These are phyloP conservation scores for Xanthoparmelia taractica DNA, from an alignment of 495 filamentous ascomycete species.

Conservation along the genomic window DNA sequence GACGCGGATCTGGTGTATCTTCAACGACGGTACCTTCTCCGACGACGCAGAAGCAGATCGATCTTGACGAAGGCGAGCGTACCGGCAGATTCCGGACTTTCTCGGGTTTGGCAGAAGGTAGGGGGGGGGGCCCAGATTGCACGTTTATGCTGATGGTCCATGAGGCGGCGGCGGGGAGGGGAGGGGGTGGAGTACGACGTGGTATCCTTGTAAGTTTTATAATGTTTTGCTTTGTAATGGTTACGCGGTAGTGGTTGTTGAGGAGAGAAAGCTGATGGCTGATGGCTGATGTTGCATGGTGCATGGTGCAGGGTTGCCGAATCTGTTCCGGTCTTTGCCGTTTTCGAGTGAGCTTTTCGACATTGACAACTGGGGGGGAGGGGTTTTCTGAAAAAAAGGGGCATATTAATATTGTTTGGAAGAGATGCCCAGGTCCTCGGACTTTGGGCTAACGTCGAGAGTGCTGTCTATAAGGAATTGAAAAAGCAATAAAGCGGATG, in stretches of 20 bases:
- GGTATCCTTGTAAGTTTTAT: constrained; percentile 43
- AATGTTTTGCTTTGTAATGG: too few species aligned
- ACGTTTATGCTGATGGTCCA: constrained; percentile 44
- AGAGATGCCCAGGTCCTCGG: constrained; percentile 35
- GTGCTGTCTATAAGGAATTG: constrained; percentile 28
- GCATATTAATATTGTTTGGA: not conserved
- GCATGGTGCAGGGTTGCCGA: constrained; percentile 40
- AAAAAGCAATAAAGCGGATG: not conserved
- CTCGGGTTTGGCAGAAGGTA: constrained; percentile 45
- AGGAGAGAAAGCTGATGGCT: too few species aligned
- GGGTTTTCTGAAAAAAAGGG: not conserved
- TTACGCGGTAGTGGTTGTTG: not conserved
- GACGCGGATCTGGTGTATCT: constrained; percentile 43
- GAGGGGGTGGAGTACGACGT: constrained; percentile 38
- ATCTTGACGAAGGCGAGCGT: constrained; percentile 47
- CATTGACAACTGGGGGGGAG: not conserved
- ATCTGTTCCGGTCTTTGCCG: constrained; percentile 57
- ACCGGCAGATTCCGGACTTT: constrained; percentile 46
- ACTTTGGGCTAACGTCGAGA: constrained; percentile 36
- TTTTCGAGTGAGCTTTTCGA: constrained; percentile 32
- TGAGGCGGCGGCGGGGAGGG: constrained; percentile 43
- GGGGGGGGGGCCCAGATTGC: constrained; percentile 56
- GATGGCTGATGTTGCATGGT: not conserved
- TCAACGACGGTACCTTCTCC: constrained; percentile 47
- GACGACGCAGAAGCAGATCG: constrained; percentile 35